A percentile compares a stretch with the other conserved stretches of the same genome.
Conservation (phyloP, 192 early-diverging fungal species). For the Chytriomyces hyalinus region DNA sequence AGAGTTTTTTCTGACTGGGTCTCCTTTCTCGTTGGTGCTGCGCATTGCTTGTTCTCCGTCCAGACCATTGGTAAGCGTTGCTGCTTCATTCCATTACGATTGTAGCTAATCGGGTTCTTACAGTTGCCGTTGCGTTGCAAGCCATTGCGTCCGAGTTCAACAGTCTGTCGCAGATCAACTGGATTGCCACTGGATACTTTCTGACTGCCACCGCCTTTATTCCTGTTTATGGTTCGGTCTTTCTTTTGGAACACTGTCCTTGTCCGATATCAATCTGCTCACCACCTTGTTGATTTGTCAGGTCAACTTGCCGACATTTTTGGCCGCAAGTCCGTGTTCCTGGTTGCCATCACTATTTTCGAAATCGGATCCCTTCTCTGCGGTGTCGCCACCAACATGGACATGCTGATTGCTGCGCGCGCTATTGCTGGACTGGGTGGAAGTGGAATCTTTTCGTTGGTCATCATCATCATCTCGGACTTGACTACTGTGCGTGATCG, state of each 20-base stretch:
- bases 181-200: slow-evolving; percentile 39
- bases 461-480: slow-evolving; percentile 47
- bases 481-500: slow-evolving; percentile 72
- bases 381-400: slow-evolving; percentile 63
- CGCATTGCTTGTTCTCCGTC: too few species aligned
- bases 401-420: slow-evolving; percentile 69
- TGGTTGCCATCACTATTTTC: slow-evolving; percentile 75
- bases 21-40: neutral
- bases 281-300: neutral
- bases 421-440: slow-evolving; percentile 78
- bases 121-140: slow-evolving; percentile 44
- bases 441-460: slow-evolving; percentile 76
- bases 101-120: too few species aligned
- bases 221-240: slow-evolving; percentile 46
- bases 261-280: neutral
- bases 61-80: too few species aligned
- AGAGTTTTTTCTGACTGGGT: neutral
- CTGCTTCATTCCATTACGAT: too few species aligned
- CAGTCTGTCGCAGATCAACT: slow-evolving; percentile 23
- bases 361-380: slow-evolving; percentile 77
- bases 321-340: slow-evolving; percentile 74
- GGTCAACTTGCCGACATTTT: slow-evolving; percentile 85
- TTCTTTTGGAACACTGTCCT: neutral
- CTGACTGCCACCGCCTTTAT: slow-evolving; percentile 68
- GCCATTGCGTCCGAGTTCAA: slow-evolving; percentile 42